These are phyloP conservation scores for Hyaloperonospora arabidopsidis DNA, from an alignment of 352 stramenopile genomes.

Conservation along the genomic window DNA sequence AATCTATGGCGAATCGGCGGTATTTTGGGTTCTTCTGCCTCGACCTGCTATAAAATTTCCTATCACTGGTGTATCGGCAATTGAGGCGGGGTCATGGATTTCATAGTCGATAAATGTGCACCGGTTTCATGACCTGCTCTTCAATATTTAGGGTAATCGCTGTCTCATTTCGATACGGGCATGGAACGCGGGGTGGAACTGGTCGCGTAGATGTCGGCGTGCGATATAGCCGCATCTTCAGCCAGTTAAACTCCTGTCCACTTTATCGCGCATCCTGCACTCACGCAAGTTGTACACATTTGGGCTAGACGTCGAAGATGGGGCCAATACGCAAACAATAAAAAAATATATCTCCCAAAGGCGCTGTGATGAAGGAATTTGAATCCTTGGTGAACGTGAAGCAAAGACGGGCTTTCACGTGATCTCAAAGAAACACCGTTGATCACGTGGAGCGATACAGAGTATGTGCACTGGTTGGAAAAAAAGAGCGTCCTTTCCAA, in stretches of 20 bases:
- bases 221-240: not conserved
- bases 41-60: too few species aligned
- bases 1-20: not conserved
- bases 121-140: not conserved
- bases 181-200: not conserved
- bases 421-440: too few species aligned
- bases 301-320: not conserved
- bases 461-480: too few species aligned
- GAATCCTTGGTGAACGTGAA: too few species aligned
- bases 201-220: not conserved
- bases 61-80: not conserved
- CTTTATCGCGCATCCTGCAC: not conserved
- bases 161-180: not conserved
- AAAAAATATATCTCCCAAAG: too few species aligned
- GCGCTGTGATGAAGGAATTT: too few species aligned
- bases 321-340: not conserved
- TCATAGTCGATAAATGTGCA: not conserved
- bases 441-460: too few species aligned
- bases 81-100: not conserved
- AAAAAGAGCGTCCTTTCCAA: not conserved
- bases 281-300: not conserved
- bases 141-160: not conserved
- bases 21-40: not conserved
- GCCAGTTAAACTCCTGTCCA: not conserved
- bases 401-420: too few species aligned